These are phyloP conservation scores for Polytrichum commune DNA, from an alignment of 225 moss, liverwort and hornwort genomes.

Conservation along the genomic window DNA sequence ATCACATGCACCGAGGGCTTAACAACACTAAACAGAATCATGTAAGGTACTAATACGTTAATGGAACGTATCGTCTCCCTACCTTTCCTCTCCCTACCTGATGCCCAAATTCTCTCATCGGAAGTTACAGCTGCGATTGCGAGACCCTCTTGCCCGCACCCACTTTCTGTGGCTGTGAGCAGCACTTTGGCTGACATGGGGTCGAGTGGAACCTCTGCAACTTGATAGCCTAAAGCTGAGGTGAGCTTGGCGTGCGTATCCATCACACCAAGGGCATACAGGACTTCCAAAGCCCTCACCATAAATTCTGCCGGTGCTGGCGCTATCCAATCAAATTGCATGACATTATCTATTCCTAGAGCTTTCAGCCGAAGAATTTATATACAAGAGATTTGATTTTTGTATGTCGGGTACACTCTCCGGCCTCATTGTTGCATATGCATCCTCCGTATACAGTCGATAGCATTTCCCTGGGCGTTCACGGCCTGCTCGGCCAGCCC, in stretches of 20 bases:
- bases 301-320: conserved; percentile 79
- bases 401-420: conserved; percentile 85
- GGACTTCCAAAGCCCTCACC: conserved; percentile 79
- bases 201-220: no score
- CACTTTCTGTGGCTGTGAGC: conserved; percentile 58
- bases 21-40: no score
- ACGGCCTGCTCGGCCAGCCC: conserved; percentile 94
- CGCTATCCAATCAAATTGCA: conserved; percentile 97
- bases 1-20: no score
- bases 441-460: conserved; percentile 79
- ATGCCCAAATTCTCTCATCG: conserved; percentile 91
- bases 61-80: no score
- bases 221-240: conserved; percentile 76
- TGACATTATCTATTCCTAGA: conserved; percentile 93
- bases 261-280: conserved; percentile 71
- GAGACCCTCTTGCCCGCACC: conserved; percentile 78
- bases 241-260: conserved; percentile 84
- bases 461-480: conserved; percentile 93
- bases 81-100: conserved; percentile 70
- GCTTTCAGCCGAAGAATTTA: conserved; percentile 95
- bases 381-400: conserved; percentile 73
- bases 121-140: conserved; percentile 80
- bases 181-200: conserved; percentile 90
- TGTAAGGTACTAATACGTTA: no score
- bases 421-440: conserved; percentile 65